These are phyloP conservation scores for Chenopodium quinoa DNA, from an alignment of 148 eudicot genomes.

Conservation along the genomic window DNA sequence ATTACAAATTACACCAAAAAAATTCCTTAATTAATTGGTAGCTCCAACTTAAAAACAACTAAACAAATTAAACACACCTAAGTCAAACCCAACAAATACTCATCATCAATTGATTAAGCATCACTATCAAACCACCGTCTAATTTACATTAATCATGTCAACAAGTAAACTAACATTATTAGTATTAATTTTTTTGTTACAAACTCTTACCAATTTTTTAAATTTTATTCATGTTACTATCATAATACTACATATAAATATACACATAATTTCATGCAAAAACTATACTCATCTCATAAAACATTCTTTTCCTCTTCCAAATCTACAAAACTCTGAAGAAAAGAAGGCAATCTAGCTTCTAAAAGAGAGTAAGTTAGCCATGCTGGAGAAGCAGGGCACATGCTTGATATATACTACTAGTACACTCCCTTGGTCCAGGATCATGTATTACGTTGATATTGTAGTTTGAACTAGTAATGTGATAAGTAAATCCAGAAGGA, in stretches of 20 bases:
- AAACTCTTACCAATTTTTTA: not conserved
- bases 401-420: slow-evolving; percentile 32
- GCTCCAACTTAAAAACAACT: slow-evolving; percentile 4
- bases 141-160: not conserved
- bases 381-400: slow-evolving; percentile 68
- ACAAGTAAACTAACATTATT: not conserved
- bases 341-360: too few relatives aligned
- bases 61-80: slow-evolving; percentile 16
- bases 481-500: not conserved
- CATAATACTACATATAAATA: not conserved
- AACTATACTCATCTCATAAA: not conserved
- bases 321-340: not conserved
- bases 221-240: not conserved
- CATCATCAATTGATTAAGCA: not conserved
- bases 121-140: not conserved
- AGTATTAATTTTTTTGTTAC: not conserved
- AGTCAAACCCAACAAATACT: slow-evolving; percentile 30
- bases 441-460: too few relatives aligned
- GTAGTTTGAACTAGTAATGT: too few relatives aligned
- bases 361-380: slow-evolving; percentile 28
- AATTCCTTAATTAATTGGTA: slow-evolving; percentile 11
- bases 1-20: slow-evolving; percentile 19
- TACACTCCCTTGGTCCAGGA: too few relatives aligned
- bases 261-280: not conserved
- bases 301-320: not conserved